A percentile compares a stretch with the other conserved stretches of the same genome.
Conservation (phyloP, 805 yeast species). For the Candida awuae region DNA sequence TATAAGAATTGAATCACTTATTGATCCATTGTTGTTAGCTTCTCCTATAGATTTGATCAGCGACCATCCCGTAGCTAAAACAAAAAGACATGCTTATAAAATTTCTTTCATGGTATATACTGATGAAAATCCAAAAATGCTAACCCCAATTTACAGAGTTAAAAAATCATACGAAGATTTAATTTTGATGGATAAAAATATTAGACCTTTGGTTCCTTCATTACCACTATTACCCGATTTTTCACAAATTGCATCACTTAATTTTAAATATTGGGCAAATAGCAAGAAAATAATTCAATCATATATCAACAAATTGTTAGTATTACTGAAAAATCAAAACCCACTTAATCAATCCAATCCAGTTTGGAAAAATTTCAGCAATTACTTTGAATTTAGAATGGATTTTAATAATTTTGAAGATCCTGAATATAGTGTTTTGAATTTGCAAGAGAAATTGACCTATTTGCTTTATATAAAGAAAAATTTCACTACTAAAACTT, state of each 20-base stretch:
- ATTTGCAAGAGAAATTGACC: constrained; percentile 15
- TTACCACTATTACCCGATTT: constrained; percentile 25
- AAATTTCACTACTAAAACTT: constrained; percentile 13
- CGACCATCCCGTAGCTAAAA: background rate
- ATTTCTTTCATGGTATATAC: constrained; percentile 59
- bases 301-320: constrained; percentile 23
- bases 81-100: constrained; percentile 46
- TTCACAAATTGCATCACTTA: constrained; percentile 21
- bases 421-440: constrained; percentile 8
- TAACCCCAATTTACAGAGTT: constrained; percentile 55
- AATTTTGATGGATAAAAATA: constrained; percentile 48
- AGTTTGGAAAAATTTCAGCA: constrained; percentile 21
- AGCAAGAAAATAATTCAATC: constrained; percentile 25
- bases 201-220: constrained; percentile 36
- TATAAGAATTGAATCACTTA: constrained; percentile 25
- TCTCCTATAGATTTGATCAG: constrained; percentile 18
- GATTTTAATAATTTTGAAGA: constrained; percentile 4
- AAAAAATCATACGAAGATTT: constrained; percentile 56
- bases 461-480: constrained; percentile 18
- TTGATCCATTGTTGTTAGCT: constrained; percentile 22
- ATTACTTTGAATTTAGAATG: constrained; percentile 22
- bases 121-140: constrained; percentile 46
- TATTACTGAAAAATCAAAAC: constrained; percentile 8
- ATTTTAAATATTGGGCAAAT: constrained; percentile 29
- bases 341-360: constrained; percentile 14